Evolutionary conservation across 306 rosid species (phyloP).

Genomic region (Mucuna pruriens): DNA sequence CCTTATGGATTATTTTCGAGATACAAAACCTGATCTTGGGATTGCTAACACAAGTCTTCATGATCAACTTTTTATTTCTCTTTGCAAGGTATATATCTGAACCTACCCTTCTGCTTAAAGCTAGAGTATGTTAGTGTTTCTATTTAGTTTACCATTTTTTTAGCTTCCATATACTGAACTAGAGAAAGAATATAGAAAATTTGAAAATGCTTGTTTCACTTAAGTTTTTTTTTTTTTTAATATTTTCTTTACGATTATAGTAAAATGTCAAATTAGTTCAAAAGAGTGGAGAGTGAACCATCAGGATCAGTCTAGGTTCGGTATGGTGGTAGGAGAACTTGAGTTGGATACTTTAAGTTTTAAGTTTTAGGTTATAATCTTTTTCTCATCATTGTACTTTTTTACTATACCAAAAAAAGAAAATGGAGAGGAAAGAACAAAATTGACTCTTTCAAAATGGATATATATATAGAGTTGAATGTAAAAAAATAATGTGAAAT

Average conservation of each 20-base stretch:
- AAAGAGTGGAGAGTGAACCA: too few species aligned
- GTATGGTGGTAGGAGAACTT: too few species aligned
- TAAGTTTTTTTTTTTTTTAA: not conserved
- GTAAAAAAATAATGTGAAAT: not conserved
- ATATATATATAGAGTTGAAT: too few species aligned
- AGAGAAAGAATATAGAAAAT: not conserved
- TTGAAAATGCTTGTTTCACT: not conserved
- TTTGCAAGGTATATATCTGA: constrained; percentile 33
- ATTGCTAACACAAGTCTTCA: constrained; percentile 20
- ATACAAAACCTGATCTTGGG: constrained; percentile 20
- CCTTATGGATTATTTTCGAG: constrained; percentile 30
- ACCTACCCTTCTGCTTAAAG: not conserved
- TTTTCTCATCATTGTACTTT: too few species aligned
- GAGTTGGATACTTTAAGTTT: too few species aligned
- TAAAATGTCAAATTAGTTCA: too few species aligned
- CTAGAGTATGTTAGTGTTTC: not conserved
- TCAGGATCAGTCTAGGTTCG: too few species aligned
- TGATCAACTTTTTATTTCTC: constrained; percentile 35
- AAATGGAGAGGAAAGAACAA: too few species aligned
- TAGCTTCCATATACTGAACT: not conserved
- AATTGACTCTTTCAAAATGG: too few species aligned
- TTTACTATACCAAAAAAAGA: too few species aligned
- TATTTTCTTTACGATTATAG: not conserved
- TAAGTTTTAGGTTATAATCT: too few species aligned
- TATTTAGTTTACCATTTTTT: not conserved